phyloP scores from a whole-genome alignment of 345 rosid species.

The Microcos paniculata region DNA sequence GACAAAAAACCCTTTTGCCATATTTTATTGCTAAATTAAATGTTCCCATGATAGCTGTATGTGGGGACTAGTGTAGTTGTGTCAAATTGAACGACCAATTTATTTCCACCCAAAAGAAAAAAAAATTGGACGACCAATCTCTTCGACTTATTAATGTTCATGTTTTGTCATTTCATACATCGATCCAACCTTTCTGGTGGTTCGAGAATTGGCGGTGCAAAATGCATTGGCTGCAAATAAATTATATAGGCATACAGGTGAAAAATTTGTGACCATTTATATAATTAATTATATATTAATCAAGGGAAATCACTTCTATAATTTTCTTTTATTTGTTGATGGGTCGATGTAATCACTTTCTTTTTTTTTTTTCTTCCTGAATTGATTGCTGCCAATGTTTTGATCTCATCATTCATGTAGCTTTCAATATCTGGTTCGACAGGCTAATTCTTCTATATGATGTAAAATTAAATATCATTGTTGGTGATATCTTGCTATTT shows the following conservation, averaged over 20 bases:
- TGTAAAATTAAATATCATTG: not conserved
- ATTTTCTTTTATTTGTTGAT: no score
- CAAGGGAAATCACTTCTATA: no score
- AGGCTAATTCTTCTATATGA: not conserved
- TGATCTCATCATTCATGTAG: not conserved
- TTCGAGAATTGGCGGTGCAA: not conserved
- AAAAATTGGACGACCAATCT: not conserved
- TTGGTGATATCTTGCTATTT: not conserved
- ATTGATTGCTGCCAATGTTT: not conserved
- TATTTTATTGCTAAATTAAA: not conserved
- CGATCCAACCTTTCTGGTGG: not conserved
- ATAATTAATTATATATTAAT: not conserved
- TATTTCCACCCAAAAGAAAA: no score
- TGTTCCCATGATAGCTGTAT: constrained; percentile 11
- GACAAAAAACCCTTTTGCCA: not conserved
- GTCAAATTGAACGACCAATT: not conserved
- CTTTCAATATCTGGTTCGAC: not conserved
- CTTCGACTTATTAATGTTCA: not conserved
- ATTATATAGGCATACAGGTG: no score
- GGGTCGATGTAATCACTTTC: no score
- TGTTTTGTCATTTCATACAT: not conserved
- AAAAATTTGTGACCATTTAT: no score
- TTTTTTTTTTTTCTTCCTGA: not conserved
- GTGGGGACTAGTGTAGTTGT: constrained; percentile 12
- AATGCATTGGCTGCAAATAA: not conserved